phyloP scores from a whole-genome alignment of 2,329 filamentous ascomycete genomes.

The Nemania bipapillata region DNA sequence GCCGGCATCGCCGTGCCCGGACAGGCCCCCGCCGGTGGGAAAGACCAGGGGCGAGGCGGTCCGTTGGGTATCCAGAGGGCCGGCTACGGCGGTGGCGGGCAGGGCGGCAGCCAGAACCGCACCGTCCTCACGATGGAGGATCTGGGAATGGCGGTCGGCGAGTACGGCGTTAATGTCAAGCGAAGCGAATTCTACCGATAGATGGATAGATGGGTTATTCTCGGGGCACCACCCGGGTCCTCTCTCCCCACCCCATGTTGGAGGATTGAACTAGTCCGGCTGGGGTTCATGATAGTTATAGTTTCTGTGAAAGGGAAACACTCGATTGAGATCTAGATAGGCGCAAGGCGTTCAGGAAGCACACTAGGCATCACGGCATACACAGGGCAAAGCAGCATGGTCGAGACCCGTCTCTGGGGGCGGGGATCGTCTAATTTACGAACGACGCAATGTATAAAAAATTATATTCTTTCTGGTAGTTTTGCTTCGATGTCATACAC shows the following conservation, averaged over 20 bases:
- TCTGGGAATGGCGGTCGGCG: conserved; percentile 94
- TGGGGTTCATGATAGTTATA: conserved; percentile 16
- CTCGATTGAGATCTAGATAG: conserved; percentile 23
- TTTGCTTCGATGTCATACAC: background rate
- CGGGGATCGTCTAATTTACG: background rate
- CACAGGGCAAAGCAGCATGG: conserved; percentile 17
- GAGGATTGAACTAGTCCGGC: background rate
- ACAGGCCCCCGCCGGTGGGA: conserved; percentile 66
- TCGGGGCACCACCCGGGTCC: background rate
- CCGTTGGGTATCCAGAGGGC: conserved; percentile 79
- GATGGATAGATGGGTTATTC: background rate
- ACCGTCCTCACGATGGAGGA: conserved; percentile 99
- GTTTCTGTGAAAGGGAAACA: background rate
- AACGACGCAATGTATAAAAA: conserved; percentile 20
- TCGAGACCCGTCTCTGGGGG: background rate
- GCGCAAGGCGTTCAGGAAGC: conserved; percentile 36
- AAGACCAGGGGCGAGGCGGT: conserved; percentile 67
- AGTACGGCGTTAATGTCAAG: conserved; percentile 98
- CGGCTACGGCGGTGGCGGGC: conserved; percentile 86
- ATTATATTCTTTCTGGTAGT: background rate
- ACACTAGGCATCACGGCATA: conserved; percentile 16
- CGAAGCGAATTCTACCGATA: conserved; percentile 87
- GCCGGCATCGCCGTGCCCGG: conserved; percentile 75
- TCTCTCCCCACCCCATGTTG: background rate
- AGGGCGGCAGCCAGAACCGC: conserved; percentile 86